These are phyloP conservation scores for Tolypocladium endophyticum DNA, from an alignment of 2,329 filamentous ascomycete species.

Conservation along the genomic window DNA sequence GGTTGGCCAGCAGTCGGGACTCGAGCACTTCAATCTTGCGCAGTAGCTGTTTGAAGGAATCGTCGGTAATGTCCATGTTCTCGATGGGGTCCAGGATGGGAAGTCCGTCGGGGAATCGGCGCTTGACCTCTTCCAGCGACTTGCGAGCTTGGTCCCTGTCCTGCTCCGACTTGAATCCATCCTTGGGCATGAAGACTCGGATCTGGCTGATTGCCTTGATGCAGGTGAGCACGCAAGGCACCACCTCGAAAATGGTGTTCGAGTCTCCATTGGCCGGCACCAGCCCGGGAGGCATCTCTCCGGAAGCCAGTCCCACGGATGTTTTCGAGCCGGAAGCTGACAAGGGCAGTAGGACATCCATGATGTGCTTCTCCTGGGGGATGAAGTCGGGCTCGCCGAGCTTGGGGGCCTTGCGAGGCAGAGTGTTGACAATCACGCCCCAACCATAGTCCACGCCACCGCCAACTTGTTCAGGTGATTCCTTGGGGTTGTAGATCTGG, in stretches of 20 bases:
- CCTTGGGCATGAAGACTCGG: conserved; percentile 71
- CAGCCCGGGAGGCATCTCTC: conserved; percentile 53
- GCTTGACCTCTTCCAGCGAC: conserved; percentile 65
- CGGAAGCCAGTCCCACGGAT: conserved; percentile 19
- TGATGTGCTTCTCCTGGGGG: conserved; percentile 67
- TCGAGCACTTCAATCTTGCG: conserved; percentile 96
- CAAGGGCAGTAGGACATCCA: conserved; percentile 68
- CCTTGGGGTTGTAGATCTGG: conserved; percentile 62
- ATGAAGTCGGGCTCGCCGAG: conserved; percentile 56
- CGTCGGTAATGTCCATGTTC: conserved; percentile 90
- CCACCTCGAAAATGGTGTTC: conserved; percentile 24
- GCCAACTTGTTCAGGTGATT: conserved; percentile 27
- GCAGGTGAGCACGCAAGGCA: conserved; percentile 79
- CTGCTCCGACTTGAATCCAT: conserved; percentile 53
- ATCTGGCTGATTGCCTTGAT: conserved; percentile 78
- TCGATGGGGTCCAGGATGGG: conserved; percentile 86
- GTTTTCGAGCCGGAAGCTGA: conserved; percentile 40
- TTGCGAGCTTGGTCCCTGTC: conserved; percentile 59
- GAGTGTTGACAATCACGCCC: conserved; percentile 76
- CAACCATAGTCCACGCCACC: conserved; percentile 68
- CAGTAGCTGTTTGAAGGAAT: conserved; percentile 85
- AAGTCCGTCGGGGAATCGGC: conserved; percentile 85
- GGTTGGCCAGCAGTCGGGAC: conserved; percentile 77
- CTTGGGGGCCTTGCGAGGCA: conserved; percentile 53
- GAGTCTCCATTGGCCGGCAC: conserved; percentile 17